Evolutionary conservation across 208 protist species (phyloP).

Genomic region (Acanthamoeba royreba): DNA sequence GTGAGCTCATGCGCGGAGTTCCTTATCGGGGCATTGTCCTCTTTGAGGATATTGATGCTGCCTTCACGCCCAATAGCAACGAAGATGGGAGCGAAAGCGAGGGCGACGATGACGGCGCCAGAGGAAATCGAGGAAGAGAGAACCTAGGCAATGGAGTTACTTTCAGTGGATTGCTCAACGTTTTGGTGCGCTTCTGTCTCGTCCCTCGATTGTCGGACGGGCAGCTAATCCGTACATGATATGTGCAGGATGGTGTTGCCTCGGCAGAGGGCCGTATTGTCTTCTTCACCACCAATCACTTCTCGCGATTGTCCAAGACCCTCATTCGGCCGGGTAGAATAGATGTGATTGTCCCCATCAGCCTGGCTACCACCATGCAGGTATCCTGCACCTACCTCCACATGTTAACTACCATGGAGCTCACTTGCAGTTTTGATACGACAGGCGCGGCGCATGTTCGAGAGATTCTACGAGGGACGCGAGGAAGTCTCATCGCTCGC

Average conservation of each 20-base stretch:
- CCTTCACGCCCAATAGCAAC: slow-evolving; percentile 78
- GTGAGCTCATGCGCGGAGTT: slow-evolving; percentile 84
- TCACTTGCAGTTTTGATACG: too few species aligned
- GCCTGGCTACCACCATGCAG: slow-evolving; percentile 79
- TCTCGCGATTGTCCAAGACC: slow-evolving; percentile 88
- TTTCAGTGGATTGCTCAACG: slow-evolving; percentile 93
- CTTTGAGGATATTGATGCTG: slow-evolving; percentile 94
- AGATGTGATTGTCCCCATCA: slow-evolving; percentile 89
- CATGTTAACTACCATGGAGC: too few species aligned
- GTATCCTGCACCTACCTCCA: too few species aligned
- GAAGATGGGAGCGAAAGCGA: neutral
- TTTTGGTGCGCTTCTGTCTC: slow-evolving; percentile 65
- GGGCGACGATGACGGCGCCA: neutral
- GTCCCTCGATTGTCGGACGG: neutral
- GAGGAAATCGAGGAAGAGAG: neutral
- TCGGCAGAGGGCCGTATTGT: slow-evolving; percentile 93
- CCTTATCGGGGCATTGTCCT: slow-evolving; percentile 87
- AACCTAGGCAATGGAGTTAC: slow-evolving; percentile 72
- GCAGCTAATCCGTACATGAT: neutral
- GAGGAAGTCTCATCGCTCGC: neutral
- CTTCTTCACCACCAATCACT: slow-evolving; percentile 97
- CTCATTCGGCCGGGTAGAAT: slow-evolving; percentile 92
- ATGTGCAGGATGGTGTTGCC: slow-evolving; percentile 85
- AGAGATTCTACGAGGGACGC: slow-evolving; percentile 1
- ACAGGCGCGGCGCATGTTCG: neutral